Conservation (phyloP, 768 basidiomycete genomes). For the Russula sp. region DNA sequence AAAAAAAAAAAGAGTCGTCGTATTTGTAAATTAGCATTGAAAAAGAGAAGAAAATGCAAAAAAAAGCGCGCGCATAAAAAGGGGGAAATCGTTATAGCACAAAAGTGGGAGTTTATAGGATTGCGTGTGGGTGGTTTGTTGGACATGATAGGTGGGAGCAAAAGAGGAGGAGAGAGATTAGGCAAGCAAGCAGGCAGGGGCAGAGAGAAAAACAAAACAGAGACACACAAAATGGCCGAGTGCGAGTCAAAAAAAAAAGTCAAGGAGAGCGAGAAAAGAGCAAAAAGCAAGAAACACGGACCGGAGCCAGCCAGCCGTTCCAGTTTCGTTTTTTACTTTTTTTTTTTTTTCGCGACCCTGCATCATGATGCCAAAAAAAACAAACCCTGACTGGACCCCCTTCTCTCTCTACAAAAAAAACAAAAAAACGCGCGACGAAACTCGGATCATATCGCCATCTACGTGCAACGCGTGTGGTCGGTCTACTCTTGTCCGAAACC, state of each 20-base stretch:
- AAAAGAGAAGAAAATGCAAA: no score
- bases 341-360: neutral
- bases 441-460: neutral
- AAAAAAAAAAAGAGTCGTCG: no score
- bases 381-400: neutral
- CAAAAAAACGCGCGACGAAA: neutral
- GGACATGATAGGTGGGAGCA: no score
- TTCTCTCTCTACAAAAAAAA: no score
- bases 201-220: no score
- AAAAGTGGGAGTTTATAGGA: no score
- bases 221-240: neutral
- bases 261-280: no score
- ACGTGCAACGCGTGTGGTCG: neutral
- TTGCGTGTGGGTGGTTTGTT: no score
- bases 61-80: no score
- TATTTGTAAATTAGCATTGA: no score
- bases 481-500: conserved; percentile 45
- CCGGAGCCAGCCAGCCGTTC: conserved; percentile 6
- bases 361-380: neutral
- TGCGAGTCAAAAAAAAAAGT: neutral
- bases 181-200: no score
- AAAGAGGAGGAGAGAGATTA: neutral
- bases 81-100: no score
- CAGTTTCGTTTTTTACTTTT: neutral
- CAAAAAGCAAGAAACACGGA: neutral